phyloP scores from a whole-genome alignment of 2,329 filamentous ascomycete species.

The Alternaria postmessia region DNA sequence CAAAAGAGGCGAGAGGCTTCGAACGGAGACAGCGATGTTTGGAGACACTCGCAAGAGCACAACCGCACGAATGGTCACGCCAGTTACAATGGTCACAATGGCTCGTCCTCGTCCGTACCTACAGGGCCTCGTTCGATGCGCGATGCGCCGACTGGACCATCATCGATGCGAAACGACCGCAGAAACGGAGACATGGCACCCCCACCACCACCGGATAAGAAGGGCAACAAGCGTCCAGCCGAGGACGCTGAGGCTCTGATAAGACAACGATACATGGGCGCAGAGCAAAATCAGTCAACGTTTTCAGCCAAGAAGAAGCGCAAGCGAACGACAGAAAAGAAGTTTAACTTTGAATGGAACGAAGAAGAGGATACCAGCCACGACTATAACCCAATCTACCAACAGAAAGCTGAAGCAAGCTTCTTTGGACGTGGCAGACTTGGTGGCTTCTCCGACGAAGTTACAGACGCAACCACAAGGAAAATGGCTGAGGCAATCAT shows the following conservation, averaged over 20 bases:
- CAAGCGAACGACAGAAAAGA: slow-evolving; percentile 89
- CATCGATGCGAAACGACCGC: slow-evolving; percentile 64
- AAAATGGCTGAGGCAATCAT: slow-evolving; percentile 74
- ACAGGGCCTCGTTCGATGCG: slow-evolving; percentile 78
- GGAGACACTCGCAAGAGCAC: slow-evolving; percentile 14
- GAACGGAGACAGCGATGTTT: slow-evolving; percentile 9
- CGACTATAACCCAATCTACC: slow-evolving; percentile 83
- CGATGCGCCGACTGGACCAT: slow-evolving; percentile 71
- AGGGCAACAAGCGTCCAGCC: slow-evolving; percentile 46
- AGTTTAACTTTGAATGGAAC: slow-evolving; percentile 99
- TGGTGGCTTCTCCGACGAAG: slow-evolving; percentile 71
- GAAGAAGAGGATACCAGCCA: slow-evolving; percentile 89
- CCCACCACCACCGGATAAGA: slow-evolving; percentile 55
- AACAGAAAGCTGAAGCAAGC: slow-evolving; percentile 69
- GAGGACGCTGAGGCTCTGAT: slow-evolving; percentile 76
- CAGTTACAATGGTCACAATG: slow-evolving; percentile 5
- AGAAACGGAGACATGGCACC: slow-evolving; percentile 61
- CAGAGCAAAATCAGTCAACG: slow-evolving; percentile 83
- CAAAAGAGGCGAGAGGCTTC: slow-evolving; percentile 61
- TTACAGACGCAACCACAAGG: slow-evolving; percentile 59
- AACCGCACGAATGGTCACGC: slow-evolving; percentile 21
- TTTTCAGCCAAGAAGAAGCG: slow-evolving; percentile 98
- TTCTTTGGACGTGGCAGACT: slow-evolving; percentile 74
- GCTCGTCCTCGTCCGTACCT: slow-evolving; percentile 59
- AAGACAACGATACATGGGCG: slow-evolving; percentile 87